Evolutionary conservation across 176 grass and related monocot species (phyloP).

Genomic region (Carex kokanica): DNA sequence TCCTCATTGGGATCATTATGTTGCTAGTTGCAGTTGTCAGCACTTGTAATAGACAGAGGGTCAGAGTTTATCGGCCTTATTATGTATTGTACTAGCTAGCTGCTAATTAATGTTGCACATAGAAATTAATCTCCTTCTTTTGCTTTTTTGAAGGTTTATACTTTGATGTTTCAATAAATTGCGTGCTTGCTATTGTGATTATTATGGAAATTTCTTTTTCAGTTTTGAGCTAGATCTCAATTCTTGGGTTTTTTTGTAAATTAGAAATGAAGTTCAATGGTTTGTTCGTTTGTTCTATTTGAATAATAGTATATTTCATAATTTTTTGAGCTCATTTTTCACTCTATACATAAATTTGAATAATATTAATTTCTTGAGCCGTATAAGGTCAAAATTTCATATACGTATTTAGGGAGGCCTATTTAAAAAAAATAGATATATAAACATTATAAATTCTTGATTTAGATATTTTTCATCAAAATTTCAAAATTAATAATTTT

Average conservation of each 20-base stretch:
- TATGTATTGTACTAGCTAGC: neutral
- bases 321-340: too few relatives aligned
- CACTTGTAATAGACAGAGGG: neutral
- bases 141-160: neutral
- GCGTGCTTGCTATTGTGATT: neutral
- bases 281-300: too few relatives aligned
- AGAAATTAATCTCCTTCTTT: neutral
- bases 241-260: neutral
- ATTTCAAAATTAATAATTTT: too few relatives aligned
- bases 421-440: too few relatives aligned
- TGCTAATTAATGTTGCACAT: neutral
- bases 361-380: too few relatives aligned
- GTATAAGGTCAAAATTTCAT: too few relatives aligned
- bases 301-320: too few relatives aligned
- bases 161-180: neutral
- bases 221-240: neutral
- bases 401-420: too few relatives aligned
- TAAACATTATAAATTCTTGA: too few relatives aligned
- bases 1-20: neutral
- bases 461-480: too few relatives aligned
- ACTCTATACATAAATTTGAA: too few relatives aligned
- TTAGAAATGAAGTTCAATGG: neutral
- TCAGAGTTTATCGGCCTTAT: neutral
- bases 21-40: neutral
- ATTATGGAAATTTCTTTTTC: neutral